Percentiles rank a stretch among this genome's conserved stretches.
Evolutionary conservation across 441 rosid genomes (phyloP).

Genomic region (Pelargonium australe): DNA sequence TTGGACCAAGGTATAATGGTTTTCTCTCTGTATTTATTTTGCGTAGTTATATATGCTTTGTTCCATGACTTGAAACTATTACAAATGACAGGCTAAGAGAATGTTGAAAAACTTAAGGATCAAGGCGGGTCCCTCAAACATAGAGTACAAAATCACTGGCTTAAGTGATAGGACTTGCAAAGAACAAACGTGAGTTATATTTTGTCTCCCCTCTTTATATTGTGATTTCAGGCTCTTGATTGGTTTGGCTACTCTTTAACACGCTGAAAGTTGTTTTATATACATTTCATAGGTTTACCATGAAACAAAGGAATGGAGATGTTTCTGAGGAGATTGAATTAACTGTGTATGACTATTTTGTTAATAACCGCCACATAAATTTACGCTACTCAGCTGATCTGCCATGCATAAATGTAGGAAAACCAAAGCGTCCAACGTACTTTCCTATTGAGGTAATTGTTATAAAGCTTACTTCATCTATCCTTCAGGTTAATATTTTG

Average conservation of each 20-base stretch:
- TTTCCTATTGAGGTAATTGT: conserved; percentile 59
- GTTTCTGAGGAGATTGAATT: conserved; percentile 31
- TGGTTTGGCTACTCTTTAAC: background rate
- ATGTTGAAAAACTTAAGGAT: conserved; percentile 67
- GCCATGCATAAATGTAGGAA: conserved; percentile 83
- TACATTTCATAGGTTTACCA: conserved; percentile 39
- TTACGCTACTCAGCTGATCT: conserved; percentile 56
- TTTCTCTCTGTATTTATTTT: background rate
- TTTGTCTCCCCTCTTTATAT: background rate
- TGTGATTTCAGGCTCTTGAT: background rate
- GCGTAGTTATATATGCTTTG: background rate
- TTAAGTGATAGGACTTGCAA: conserved; percentile 53
- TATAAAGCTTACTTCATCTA: background rate
- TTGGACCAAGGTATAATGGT: conserved; percentile 57
- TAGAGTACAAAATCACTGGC: conserved; percentile 67
- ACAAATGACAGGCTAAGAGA: conserved; percentile 46
- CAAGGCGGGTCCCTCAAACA: conserved; percentile 49
- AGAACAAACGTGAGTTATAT: conserved; percentile 43
- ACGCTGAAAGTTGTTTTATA: background rate
- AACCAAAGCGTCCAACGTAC: conserved; percentile 75
- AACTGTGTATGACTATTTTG: conserved; percentile 66
- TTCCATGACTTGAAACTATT: background rate
- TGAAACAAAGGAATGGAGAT: conserved; percentile 39
- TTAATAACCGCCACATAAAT: conserved; percentile 35
- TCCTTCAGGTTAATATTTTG: background rate